phyloP scores from a whole-genome alignment of 345 rosid species.

The Combretum micranthum region DNA sequence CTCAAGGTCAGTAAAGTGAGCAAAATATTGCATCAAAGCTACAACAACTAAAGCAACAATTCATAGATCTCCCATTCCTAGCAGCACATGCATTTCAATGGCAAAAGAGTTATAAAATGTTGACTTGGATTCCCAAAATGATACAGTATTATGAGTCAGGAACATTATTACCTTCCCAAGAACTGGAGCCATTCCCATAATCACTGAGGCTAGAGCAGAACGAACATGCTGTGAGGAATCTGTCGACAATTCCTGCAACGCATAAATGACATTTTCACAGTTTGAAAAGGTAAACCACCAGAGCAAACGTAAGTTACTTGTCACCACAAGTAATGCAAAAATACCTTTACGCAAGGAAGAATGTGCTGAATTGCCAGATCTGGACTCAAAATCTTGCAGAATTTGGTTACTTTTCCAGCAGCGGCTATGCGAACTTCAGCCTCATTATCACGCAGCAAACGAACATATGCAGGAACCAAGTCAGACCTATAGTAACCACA shows the following conservation, averaged over 20 bases:
- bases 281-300: no score
- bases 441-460: conserved; percentile 90
- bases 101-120: no score
- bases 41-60: no score
- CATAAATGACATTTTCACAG: conserved; percentile 1
- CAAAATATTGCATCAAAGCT: no score
- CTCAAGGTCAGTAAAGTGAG: no score
- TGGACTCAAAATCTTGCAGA: conserved; percentile 79
- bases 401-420: conserved; percentile 95
- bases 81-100: no score
- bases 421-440: conserved; percentile 99
- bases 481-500: conserved; percentile 42
- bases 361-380: conserved; percentile 79
- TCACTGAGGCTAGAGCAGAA: conserved; percentile 95
- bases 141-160: no score
- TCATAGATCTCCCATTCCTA: no score
- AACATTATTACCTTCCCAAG: conserved; percentile 35
- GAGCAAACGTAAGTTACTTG: no score
- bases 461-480: conserved; percentile 90
- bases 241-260: conserved; percentile 71
- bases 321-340: no score
- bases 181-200: conserved; percentile 99
- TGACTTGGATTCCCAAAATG: no score
- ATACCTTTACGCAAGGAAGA: conserved; percentile 94
- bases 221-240: conserved; percentile 99